Evolutionary conservation across 495 filamentous ascomycete genomes (phyloP), one percentile per base, ranked within the genome.

Genomic region (Penicillium simplicissimum): DNA sequence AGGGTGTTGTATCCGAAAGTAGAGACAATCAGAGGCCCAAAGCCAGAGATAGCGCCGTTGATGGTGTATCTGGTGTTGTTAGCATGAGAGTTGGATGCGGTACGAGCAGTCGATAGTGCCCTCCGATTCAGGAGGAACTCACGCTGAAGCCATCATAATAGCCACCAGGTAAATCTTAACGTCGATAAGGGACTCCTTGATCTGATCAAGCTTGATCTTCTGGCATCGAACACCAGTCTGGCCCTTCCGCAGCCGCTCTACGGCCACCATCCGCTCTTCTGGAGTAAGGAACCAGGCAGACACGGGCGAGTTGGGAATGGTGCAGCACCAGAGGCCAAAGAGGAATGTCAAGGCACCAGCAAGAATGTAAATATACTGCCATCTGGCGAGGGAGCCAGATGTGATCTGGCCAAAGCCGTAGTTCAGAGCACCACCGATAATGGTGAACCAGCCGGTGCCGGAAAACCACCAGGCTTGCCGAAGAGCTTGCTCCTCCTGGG

Each of bases 21-120:
- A 2, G 80, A 84, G 3, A 93, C 88, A 59, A 92, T 91, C 5
- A 91, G 71, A 3, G 88, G 88, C 0, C 89, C 88, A 66, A 91
- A 91, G 0, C 88, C 88, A n/a, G 81, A 82, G n/a, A 91, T 85
- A 4, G 87, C 88, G 19, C 89, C 88, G 62, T 91, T 91, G 60
- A 91, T 84, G 1, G 86, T 90, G 64, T 90, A 90, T 5, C 80
- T 82, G 38, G 11, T 5, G 43, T 57, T 28, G 8, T 52, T 34
- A 52, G 48, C 23, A 52, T n/a, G 33, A 14, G 21, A 34, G 37
- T 9, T 34, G 13, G 17, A 52, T 35, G 37, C 55, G 19, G 58
- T 25, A 14, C 15, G 47, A 10, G 28, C 23, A n/a, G 0, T 23
- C 7, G 15, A 54, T 48, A 43, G 1, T 35, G 28, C 10, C 19